A percentile compares a stretch with the other conserved stretches of the same genome.
Conservation (phyloP, 2,329 filamentous ascomycete species). For the Colletotrichum caudatum region DNA sequence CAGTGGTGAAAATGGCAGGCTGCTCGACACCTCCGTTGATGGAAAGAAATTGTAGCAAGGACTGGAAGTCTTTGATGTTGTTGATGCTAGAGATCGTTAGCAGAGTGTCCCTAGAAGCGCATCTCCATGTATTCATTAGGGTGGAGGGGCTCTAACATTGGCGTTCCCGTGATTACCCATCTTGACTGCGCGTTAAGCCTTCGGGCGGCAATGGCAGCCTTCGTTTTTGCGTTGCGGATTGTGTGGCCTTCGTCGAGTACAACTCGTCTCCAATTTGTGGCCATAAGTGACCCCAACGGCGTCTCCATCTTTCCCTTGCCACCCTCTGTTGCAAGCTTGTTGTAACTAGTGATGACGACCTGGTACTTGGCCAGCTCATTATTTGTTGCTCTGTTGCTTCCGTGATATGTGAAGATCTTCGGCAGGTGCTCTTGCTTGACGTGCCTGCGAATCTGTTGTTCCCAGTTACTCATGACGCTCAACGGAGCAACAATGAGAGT, state of each 20-base stretch:
- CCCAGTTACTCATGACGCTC: constrained; percentile 92
- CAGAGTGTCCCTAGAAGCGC: constrained; percentile 45
- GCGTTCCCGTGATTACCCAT: constrained; percentile 85
- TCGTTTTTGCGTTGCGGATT: constrained; percentile 82
- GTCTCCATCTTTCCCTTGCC: constrained; percentile 49
- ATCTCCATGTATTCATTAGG: neutral
- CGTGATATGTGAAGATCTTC: constrained; percentile 81
- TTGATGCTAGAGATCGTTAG: constrained; percentile 67
- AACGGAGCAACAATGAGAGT: constrained; percentile 87
- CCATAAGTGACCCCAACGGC: constrained; percentile 49
- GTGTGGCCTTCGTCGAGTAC: constrained; percentile 87
- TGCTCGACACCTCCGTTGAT: constrained; percentile 82
- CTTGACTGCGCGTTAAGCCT: constrained; percentile 76
- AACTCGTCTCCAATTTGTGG: constrained; percentile 78
- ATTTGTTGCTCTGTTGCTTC: constrained; percentile 66
- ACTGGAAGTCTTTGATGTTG: constrained; percentile 83
- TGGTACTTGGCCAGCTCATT: constrained; percentile 74
- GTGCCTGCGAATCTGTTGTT: constrained; percentile 80
- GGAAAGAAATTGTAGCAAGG: constrained; percentile 80
- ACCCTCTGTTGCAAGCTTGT: constrained; percentile 75
- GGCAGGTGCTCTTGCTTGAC: constrained; percentile 72
- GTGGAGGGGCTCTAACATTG: constrained; percentile 66
- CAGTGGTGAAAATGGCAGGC: constrained; percentile 77
- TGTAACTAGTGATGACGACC: constrained; percentile 88
- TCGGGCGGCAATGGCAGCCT: constrained; percentile 76